These are phyloP conservation scores for Dalbergia cultrata DNA, from an alignment of 306 rosid genomes.

Conservation along the genomic window DNA sequence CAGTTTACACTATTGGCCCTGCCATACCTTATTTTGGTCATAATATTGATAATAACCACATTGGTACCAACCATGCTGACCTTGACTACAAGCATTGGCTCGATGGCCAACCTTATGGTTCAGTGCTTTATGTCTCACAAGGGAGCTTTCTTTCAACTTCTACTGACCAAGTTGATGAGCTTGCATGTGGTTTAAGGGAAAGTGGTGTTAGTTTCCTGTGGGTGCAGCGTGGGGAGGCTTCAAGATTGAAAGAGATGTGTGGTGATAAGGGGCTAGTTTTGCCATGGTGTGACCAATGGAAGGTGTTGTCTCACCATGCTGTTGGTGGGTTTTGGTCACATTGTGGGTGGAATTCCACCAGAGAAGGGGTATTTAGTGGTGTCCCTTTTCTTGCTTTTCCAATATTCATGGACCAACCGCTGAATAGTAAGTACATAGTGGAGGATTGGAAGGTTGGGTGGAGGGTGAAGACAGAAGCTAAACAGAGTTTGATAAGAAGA, in stretches of 20 bases:
- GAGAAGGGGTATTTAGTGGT: constrained; percentile 63
- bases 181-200: constrained; percentile 42
- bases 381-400: constrained; percentile 65
- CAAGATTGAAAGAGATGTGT: constrained; percentile 45
- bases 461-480: constrained; percentile 52
- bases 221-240: constrained; percentile 42
- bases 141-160: constrained; percentile 69
- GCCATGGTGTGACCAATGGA: constrained; percentile 70
- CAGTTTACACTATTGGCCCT: constrained; percentile 57
- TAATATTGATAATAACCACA: neutral
- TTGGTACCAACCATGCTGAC: neutral
- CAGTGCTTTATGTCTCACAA: constrained; percentile 63
- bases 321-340: constrained; percentile 71
- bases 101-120: constrained; percentile 51
- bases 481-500: constrained; percentile 44
- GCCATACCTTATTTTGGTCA: constrained; percentile 45
- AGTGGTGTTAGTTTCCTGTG: constrained; percentile 62
- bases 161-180: constrained; percentile 57
- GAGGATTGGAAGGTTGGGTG: constrained; percentile 75
- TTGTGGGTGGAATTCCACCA: constrained; percentile 73
- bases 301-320: constrained; percentile 58
- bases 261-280: constrained; percentile 60
- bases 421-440: constrained; percentile 49
- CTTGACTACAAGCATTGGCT: constrained; percentile 55
- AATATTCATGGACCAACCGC: constrained; percentile 51